phyloP scores from a whole-genome alignment of 805 yeast genomes.

The Monosporozyma aerobia region DNA sequence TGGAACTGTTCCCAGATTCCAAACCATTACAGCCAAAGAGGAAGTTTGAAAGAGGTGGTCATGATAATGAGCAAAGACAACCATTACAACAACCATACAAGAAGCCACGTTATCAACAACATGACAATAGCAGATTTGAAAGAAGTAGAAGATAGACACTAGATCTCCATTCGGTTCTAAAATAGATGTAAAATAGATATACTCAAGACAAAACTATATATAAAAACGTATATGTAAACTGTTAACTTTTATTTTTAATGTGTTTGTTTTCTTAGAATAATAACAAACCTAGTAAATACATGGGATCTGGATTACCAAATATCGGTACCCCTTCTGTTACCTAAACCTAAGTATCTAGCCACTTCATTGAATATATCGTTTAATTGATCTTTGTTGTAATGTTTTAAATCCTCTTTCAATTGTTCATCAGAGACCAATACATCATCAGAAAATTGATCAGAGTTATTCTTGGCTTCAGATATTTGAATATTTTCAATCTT shows the following conservation, averaged over 20 bases:
- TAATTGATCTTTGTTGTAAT: constrained; percentile 38
- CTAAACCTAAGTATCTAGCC: constrained; percentile 60
- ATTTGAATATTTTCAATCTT: constrained; percentile 36
- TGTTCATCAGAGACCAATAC: constrained; percentile 22
- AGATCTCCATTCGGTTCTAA: too few relatives aligned
- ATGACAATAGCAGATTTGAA: background rate
- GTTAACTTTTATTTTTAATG: too few relatives aligned
- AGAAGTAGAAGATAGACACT: constrained; percentile 13
- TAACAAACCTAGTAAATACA: background rate
- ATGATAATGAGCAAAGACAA: constrained; percentile 5
- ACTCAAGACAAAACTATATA: background rate
- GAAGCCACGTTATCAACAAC: background rate
- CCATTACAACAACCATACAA: background rate
- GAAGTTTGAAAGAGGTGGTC: background rate
- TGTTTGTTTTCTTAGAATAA: background rate
- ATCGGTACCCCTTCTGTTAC: constrained; percentile 41
- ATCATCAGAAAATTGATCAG: background rate
- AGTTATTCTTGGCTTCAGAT: constrained; percentile 14
- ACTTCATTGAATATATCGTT: constrained; percentile 51
- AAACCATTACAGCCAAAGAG: constrained; percentile 25
- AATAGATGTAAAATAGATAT: background rate
- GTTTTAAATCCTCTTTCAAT: constrained; percentile 21
- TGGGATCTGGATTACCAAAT: constrained; percentile 36
- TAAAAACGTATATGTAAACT: background rate
- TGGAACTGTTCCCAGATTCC: constrained; percentile 32